Evolutionary conservation across 805 yeast genomes (phyloP), one percentile per base, ranked within the genome.

Genomic region (Dipodascus geniculatus): DNA sequence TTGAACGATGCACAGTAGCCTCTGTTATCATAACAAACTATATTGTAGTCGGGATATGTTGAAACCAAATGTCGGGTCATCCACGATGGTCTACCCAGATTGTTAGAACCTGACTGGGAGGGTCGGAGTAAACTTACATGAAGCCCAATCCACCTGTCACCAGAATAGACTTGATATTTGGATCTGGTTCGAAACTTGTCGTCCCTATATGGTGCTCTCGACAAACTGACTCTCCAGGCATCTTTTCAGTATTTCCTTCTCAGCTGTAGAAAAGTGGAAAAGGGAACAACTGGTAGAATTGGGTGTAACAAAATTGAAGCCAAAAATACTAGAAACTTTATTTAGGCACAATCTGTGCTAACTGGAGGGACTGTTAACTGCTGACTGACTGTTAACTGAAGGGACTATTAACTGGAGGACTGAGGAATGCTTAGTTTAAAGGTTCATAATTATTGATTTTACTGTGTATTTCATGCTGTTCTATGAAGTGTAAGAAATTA

Each of bases 131-230:
- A n/a, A 59, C 68, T 53, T 56, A 65, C 55, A 79, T 73, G 56
- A 79, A 79, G 1, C 83, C 83, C 3, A 79, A 78, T 1, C 81
- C 82, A 3, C 83, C 83, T 4, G 82, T 74, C 3, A 79, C 74
- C 28, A 78, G 63, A 9, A 76, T 59, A 48, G 53, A 60, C 48
- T 11, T 24, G 9, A 38, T 19, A 3, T 42, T 51, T 11, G 22
- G 17, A 11, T 42, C 22, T 2, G 49, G 53, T 16, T 19, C 16
- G n/a, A 47, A 47, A 4, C 28, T 16, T 23, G 49, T 22, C 3
- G 49, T 47, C 6, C 49, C 49, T 8, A 23, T 47, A 38, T 28
- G 33, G 11, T 28, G 33, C 6, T 6, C 11, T 28, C 33, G 11
- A 28, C 33, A 28, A 28, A 28, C 33, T n/a, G n/a, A n/a, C n/a